A percentile compares a stretch with the other conserved stretches of the same genome.
Conservation (phyloP, 2,329 filamentous ascomycete genomes). For the Didymella sp. region DNA sequence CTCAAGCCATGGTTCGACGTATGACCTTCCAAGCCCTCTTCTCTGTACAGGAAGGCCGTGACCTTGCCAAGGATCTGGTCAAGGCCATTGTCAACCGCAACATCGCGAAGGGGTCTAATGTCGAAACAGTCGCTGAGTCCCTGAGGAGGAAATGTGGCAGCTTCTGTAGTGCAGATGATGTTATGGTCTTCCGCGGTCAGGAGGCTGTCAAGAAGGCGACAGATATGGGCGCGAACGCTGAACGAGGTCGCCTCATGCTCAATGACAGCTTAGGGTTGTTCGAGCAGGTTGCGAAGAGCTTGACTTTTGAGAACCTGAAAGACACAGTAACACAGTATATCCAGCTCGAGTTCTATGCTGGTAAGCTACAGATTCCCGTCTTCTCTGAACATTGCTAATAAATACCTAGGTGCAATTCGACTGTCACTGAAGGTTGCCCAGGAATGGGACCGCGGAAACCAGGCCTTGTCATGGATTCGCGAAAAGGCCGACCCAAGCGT, state of each 20-base stretch:
- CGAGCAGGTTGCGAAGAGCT: conserved; percentile 81
- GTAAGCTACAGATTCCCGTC: conserved; percentile 20
- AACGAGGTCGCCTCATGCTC: conserved; percentile 77
- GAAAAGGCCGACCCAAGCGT: conserved; percentile 78
- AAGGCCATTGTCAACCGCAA: conserved; percentile 98
- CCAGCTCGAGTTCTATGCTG: conserved; percentile 85
- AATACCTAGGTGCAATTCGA: conserved; percentile 73
- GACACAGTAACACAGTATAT: conserved; percentile 81
- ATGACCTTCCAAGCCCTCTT: conserved; percentile 92
- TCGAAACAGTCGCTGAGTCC: conserved; percentile 97
- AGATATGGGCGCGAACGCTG: conserved; percentile 77
- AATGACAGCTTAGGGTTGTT: conserved; percentile 91
- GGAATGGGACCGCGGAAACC: conserved; percentile 85
- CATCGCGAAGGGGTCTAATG: conserved; percentile 94
- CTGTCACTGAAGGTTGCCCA: conserved; percentile 83
- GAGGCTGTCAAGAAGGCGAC: conserved; percentile 89
- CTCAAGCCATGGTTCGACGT: conserved; percentile 72
- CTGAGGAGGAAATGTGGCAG: conserved; percentile 89
- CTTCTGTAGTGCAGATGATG: conserved; percentile 97
- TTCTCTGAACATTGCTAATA: neutral
- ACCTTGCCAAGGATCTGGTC: conserved; percentile 90
- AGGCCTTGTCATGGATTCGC: conserved; percentile 83
- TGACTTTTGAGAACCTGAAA: conserved; percentile 81
- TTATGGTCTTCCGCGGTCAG: conserved; percentile 97
- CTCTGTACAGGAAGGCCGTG: conserved; percentile 77